phyloP scores from a whole-genome alignment of 148 eudicot genomes.

The Vaccinium corymbosum region DNA sequence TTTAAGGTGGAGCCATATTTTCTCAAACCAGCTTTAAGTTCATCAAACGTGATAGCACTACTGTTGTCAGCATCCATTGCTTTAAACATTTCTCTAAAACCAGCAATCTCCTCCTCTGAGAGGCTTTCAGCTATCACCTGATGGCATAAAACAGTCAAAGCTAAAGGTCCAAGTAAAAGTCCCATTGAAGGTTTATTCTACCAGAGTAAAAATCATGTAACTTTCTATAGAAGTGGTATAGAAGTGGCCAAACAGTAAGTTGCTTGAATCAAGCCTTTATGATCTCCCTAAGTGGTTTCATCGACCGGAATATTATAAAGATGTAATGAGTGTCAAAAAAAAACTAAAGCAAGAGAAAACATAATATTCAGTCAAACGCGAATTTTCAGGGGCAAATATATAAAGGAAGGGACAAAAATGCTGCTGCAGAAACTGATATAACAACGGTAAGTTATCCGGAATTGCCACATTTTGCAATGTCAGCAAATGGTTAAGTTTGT shows the following conservation, averaged over 20 bases:
- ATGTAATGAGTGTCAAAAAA: background rate
- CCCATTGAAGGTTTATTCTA: background rate
- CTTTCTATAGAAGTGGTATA: background rate
- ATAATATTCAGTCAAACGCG: background rate
- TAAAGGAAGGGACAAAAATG: background rate
- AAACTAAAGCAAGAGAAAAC: background rate
- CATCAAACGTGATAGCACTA: constrained; percentile 96
- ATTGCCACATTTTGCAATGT: background rate
- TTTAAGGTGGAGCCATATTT: constrained; percentile 94
- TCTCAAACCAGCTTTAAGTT: constrained; percentile 90
- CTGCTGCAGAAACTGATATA: background rate
- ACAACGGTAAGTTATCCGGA: background rate
- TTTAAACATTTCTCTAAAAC: constrained; percentile 84
- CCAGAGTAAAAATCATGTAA: background rate
- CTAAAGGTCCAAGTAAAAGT: constrained; percentile 3
- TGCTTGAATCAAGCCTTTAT: constrained; percentile 1
- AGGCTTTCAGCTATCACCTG: constrained; percentile 99
- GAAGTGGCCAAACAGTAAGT: background rate
- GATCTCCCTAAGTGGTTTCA: background rate
- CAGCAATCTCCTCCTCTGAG: constrained; percentile 98
- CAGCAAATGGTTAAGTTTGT: background rate
- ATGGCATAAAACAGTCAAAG: constrained; percentile 9
- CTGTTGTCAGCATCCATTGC: constrained; percentile 97
- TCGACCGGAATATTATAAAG: background rate
- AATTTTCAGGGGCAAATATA: background rate